Evolutionary conservation across 2,329 filamentous ascomycete genomes (phyloP).

Genomic region (Xylaria polymorpha): DNA sequence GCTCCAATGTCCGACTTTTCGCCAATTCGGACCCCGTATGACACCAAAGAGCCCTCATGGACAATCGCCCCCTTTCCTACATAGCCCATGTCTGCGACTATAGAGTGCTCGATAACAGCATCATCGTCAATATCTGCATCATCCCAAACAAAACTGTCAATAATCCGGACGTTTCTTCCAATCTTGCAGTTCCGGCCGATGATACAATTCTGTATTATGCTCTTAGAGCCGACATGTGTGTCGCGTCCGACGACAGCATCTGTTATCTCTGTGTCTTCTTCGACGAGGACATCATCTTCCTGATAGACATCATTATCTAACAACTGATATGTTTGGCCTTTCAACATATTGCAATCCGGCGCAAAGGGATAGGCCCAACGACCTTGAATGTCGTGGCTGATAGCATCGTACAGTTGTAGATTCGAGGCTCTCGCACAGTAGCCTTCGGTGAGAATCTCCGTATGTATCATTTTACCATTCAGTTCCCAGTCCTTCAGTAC

Average conservation of each 20-base stretch:
- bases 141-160: slow-evolving; percentile 90
- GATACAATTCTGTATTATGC: slow-evolving; percentile 77
- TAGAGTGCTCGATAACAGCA: slow-evolving; percentile 74
- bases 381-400: slow-evolving; percentile 86
- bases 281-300: slow-evolving; percentile 80
- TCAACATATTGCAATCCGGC: slow-evolving; percentile 87
- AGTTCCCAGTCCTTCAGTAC: slow-evolving; percentile 97
- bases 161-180: slow-evolving; percentile 82
- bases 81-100: slow-evolving; percentile 78
- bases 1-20: slow-evolving; percentile 64
- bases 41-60: slow-evolving; percentile 79
- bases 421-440: slow-evolving; percentile 90
- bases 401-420: slow-evolving; percentile 87
- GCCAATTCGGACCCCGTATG: slow-evolving; percentile 78
- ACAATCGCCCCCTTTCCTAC: slow-evolving; percentile 79
- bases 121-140: slow-evolving; percentile 81
- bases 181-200: slow-evolving; percentile 89
- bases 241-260: slow-evolving; percentile 81
- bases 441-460: slow-evolving; percentile 82
- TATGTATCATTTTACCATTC: slow-evolving; percentile 96
- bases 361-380: slow-evolving; percentile 91
- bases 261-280: slow-evolving; percentile 75
- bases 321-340: slow-evolving; percentile 79
- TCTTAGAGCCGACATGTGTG: slow-evolving; percentile 79
- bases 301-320: slow-evolving; percentile 78